phyloP scores from a whole-genome alignment of 306 rosid genomes.

The Benincasa hispida region DNA sequence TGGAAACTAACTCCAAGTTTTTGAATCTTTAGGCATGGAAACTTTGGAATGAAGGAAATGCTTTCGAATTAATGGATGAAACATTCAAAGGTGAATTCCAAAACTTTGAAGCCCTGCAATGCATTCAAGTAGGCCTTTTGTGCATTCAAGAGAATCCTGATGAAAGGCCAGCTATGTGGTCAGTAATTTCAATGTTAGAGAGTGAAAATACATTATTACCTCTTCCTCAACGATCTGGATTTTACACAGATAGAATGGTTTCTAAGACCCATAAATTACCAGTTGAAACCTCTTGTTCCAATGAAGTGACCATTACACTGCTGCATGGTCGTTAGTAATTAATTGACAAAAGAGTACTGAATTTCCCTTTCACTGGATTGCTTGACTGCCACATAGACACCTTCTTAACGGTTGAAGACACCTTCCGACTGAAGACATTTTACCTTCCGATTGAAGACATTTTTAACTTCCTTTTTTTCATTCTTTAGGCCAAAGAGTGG shows the following conservation, averaged over 20 bases:
- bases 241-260: slow-evolving; percentile 4
- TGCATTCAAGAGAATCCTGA: slow-evolving; percentile 15
- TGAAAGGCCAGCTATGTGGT: slow-evolving; percentile 21
- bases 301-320: slow-evolving; percentile 5
- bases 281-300: background rate
- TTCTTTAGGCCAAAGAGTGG: background rate
- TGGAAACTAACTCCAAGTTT: background rate
- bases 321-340: slow-evolving; percentile 13
- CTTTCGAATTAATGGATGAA: slow-evolving; percentile 14
- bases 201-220: slow-evolving; percentile 12
- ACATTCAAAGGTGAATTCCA: background rate
- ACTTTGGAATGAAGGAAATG: slow-evolving; percentile 9
- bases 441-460: too few relatives aligned
- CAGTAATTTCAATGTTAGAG: slow-evolving; percentile 19
- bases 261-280: background rate
- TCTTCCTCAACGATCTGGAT: slow-evolving; percentile 14
- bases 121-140: slow-evolving; percentile 18
- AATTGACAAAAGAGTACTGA: too few relatives aligned
- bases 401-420: too few relatives aligned
- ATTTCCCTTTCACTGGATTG: background rate
- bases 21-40: slow-evolving; percentile 12
- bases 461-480: too few relatives aligned
- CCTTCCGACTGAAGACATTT: too few relatives aligned
- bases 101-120: slow-evolving; percentile 10
- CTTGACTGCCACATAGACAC: background rate